Evolutionary conservation across 2,329 filamentous ascomycete genomes (phyloP).

Genomic region (Neonectria faginata): DNA sequence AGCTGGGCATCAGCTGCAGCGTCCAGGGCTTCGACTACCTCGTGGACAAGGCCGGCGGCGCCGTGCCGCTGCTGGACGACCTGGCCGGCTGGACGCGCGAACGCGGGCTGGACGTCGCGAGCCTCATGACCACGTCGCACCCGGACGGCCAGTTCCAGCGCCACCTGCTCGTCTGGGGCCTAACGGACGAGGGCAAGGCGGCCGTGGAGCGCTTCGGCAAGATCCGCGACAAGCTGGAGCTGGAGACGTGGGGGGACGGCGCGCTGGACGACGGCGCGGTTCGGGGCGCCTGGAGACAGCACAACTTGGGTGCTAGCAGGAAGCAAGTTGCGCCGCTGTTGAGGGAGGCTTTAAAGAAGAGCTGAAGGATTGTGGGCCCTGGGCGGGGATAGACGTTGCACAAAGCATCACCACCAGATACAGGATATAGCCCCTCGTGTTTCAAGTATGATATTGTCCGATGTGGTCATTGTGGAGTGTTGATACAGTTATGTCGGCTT

Average conservation of each 20-base stretch:
- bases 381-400: conserved; percentile 7
- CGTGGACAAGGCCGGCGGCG: conserved; percentile 62
- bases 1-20: conserved; percentile 75
- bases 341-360: conserved; percentile 64
- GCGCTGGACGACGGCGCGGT: conserved; percentile 59
- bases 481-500: conserved; percentile 23
- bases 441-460: conserved; percentile 17
- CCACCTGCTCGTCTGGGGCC: conserved; percentile 76
- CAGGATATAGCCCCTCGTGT: conserved; percentile 1
- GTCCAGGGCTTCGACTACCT: conserved; percentile 74
- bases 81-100: conserved; percentile 67
- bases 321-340: conserved; percentile 78
- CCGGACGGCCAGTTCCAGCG: conserved; percentile 68
- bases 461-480: conserved; percentile 18
- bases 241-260: conserved; percentile 67
- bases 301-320: conserved; percentile 68
- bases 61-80: conserved; percentile 59
- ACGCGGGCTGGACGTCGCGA: conserved; percentile 69
- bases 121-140: conserved; percentile 76
- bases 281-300: conserved; percentile 76
- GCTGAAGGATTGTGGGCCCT: conserved; percentile 18
- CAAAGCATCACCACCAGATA: conserved; percentile 7
- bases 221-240: conserved; percentile 61
- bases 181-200: conserved; percentile 60
- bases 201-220: conserved; percentile 67